A percentile compares a stretch with the other conserved stretches of the same genome.
These are phyloP conservation scores for Cytidiella melzeri DNA, from an alignment of 768 basidiomycete species.

Conservation along the genomic window DNA sequence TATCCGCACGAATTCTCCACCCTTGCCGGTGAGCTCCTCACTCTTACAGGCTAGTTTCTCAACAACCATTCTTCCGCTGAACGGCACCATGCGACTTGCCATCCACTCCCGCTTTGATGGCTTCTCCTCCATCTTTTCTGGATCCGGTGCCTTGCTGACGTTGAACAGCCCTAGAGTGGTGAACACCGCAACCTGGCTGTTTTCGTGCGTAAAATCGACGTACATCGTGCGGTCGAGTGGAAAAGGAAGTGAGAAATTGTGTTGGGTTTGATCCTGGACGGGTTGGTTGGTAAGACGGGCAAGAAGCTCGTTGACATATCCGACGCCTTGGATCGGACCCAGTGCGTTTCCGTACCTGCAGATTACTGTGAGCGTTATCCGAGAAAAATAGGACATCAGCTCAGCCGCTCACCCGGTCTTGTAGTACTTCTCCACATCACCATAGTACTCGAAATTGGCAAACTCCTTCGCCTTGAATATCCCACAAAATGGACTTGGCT, in stretches of 20 bases:
- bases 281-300: conserved; percentile 63
- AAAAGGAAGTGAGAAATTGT: conserved; percentile 76
- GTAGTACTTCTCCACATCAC: conserved; percentile 77
- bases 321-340: conserved; percentile 77
- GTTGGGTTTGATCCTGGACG: conserved; percentile 66
- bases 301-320: conserved; percentile 82
- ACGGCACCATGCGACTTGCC: conserved; percentile 60
- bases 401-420: conserved; percentile 50
- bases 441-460: conserved; percentile 56
- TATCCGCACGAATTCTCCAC: conserved; percentile 50
- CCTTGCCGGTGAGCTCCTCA: conserved; percentile 14
- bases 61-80: conserved; percentile 66
- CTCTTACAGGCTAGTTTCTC: conserved; percentile 54
- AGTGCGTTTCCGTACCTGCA: conserved; percentile 59
- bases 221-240: conserved; percentile 62
- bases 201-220: conserved; percentile 83
- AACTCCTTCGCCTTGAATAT: conserved; percentile 63
- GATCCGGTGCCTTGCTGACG: conserved; percentile 20
- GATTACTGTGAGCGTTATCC: conserved; percentile 30
- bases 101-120: conserved; percentile 37
- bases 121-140: conserved; percentile 9
- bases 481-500: conserved; percentile 63
- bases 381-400: neutral
- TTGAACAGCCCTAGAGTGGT: conserved; percentile 45
- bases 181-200: conserved; percentile 77